These are phyloP conservation scores for Arabis alpina DNA, from an alignment of 345 rosid genomes.

Conservation along the genomic window DNA sequence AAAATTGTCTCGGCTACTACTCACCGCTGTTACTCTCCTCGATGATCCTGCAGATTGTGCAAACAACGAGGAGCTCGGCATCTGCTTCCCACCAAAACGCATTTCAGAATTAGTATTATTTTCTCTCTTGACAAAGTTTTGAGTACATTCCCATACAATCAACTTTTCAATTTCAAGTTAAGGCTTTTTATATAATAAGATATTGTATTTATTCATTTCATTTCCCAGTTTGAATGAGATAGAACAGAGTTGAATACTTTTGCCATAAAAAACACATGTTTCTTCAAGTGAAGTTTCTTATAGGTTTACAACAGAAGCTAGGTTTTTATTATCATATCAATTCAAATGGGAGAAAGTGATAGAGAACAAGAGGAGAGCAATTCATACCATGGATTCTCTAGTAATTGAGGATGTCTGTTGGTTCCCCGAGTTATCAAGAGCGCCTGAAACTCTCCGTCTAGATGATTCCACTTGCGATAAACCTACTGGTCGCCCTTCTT, in stretches of 20 bases:
- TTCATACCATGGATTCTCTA: constrained; percentile 49
- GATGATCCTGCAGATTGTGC: constrained; percentile 67
- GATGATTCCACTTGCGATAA: constrained; percentile 63
- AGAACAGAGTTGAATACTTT: no score
- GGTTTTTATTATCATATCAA: no score
- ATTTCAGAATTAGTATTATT: no score
- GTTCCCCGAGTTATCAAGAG: constrained; percentile 60
- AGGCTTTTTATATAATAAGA: no score
- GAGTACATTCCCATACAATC: no score
- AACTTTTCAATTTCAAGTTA: no score
- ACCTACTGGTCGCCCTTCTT: constrained; percentile 53
- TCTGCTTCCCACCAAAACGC: constrained; percentile 27
- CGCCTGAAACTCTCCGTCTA: constrained; percentile 68
- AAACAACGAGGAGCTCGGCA: constrained; percentile 58
- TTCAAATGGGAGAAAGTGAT: background rate
- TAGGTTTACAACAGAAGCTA: no score
- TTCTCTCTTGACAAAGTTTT: no score
- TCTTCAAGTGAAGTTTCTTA: no score
- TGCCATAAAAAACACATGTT: no score
- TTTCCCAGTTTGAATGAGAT: no score
- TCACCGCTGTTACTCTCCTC: constrained; percentile 53
- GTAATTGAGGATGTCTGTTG: constrained; percentile 60
- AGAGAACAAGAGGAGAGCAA: background rate
- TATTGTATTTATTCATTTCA: no score
- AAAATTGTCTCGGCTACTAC: constrained; percentile 58